These are phyloP conservation scores for Hypoxylon fragiforme DNA, from an alignment of 495 filamentous ascomycete species.

Conservation along the genomic window DNA sequence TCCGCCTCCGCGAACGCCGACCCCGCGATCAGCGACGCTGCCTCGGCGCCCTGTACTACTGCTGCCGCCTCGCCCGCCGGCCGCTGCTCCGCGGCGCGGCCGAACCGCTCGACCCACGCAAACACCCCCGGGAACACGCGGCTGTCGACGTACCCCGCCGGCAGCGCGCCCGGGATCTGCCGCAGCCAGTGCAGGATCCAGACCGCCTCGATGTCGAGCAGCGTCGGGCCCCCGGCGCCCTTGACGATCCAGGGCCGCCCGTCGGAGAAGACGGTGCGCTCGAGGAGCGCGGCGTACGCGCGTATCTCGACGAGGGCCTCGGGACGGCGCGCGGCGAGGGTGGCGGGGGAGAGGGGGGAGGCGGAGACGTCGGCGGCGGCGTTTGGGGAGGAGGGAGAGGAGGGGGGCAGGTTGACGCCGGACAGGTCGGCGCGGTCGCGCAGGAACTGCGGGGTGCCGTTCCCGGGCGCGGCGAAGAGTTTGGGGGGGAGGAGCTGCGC, in stretches of 20 bases:
- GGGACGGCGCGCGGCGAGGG: slow-evolving; percentile 35
- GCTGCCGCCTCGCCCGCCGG: slow-evolving; percentile 34
- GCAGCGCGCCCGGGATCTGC: slow-evolving; percentile 51
- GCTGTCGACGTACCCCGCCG: slow-evolving; percentile 43
- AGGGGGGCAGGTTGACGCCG: slow-evolving; percentile 18
- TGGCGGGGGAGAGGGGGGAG: too few species aligned
- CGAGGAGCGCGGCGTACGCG: slow-evolving; percentile 50
- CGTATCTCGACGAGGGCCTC: slow-evolving; percentile 53
- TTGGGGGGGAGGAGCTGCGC: neutral
- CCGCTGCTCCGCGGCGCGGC: slow-evolving; percentile 33
- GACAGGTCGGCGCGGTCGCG: slow-evolving; percentile 53
- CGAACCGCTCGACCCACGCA: slow-evolving; percentile 60
- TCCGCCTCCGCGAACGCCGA: slow-evolving; percentile 41
- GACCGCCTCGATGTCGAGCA: slow-evolving; percentile 64
- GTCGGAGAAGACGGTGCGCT: slow-evolving; percentile 57
- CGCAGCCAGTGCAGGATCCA: slow-evolving; percentile 65
- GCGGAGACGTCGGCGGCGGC: too few species aligned
- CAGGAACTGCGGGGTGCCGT: neutral
- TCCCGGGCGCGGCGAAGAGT: too few species aligned
- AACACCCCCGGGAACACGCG: slow-evolving; percentile 55
- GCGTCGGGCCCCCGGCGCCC: slow-evolving; percentile 44
- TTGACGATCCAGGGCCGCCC: slow-evolving; percentile 60
- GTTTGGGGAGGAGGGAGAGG: too few species aligned
- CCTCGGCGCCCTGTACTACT: slow-evolving; percentile 53
- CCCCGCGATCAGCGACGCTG: slow-evolving; percentile 42